Percentiles rank a stretch among this genome's conserved stretches.
phyloP scores from a whole-genome alignment of 148 eudicot genomes.

The Chenopodium formosanum region DNA sequence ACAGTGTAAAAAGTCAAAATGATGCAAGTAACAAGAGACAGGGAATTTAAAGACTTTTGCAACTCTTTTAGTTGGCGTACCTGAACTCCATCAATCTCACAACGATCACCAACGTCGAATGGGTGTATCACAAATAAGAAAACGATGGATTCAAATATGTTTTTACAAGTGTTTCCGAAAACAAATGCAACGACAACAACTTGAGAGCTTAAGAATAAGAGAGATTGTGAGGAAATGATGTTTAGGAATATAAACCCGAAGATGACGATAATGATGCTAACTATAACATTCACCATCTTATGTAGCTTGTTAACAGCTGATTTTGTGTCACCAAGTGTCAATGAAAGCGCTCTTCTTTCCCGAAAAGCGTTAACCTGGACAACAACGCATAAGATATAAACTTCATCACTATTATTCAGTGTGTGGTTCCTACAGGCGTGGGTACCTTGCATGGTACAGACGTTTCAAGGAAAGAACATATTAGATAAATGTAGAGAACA shows the following conservation, averaged over 20 bases:
- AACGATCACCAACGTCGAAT: slow-evolving; percentile 80
- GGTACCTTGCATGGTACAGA: too few relatives aligned
- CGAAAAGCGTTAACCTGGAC: slow-evolving; percentile 64
- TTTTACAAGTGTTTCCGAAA: slow-evolving; percentile 83
- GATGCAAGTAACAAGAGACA: too few relatives aligned
- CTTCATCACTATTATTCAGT: too few relatives aligned
- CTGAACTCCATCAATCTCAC: slow-evolving; percentile 78
- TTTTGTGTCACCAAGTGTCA: slow-evolving; percentile 77
- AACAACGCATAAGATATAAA: background rate
- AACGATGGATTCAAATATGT: slow-evolving; percentile 70
- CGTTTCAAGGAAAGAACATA: too few relatives aligned
- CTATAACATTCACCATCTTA: slow-evolving; percentile 62
- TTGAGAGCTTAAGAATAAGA: slow-evolving; percentile 66
- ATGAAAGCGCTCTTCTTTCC: slow-evolving; percentile 73
- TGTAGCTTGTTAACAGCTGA: slow-evolving; percentile 81
- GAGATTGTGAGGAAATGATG: slow-evolving; percentile 46
- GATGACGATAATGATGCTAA: slow-evolving; percentile 40
- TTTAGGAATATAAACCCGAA: slow-evolving; percentile 44
- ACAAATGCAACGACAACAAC: slow-evolving; percentile 69
- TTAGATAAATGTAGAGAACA: too few relatives aligned
- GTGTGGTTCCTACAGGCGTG: too few relatives aligned
- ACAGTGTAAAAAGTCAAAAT: too few relatives aligned
- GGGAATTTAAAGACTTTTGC: too few relatives aligned
- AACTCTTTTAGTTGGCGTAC: slow-evolving; percentile 25
- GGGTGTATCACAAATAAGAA: slow-evolving; percentile 82